Evolutionary conservation across 106 monocot genomes (phyloP).

Genomic region (Narthecium ossifragum): DNA sequence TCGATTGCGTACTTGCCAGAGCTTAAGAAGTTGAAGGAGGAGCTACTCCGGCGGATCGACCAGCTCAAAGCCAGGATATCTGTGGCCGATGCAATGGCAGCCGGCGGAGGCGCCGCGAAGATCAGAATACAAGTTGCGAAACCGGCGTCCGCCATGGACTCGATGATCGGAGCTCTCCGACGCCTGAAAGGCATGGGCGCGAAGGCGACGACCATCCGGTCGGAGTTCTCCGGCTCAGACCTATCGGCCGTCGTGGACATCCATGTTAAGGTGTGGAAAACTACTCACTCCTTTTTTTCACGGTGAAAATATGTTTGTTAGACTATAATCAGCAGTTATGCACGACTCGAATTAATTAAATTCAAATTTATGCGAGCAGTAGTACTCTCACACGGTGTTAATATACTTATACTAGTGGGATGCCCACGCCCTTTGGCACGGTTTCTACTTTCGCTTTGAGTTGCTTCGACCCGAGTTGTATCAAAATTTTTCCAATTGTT

Average conservation of each 20-base stretch:
- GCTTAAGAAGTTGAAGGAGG: slow-evolving; percentile 33
- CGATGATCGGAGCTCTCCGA: slow-evolving; percentile 16
- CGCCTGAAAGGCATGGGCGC: slow-evolving; percentile 20
- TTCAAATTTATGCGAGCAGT: too few relatives aligned
- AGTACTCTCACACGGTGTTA: too few relatives aligned
- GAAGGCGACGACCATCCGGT: slow-evolving; percentile 6
- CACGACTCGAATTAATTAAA: too few relatives aligned
- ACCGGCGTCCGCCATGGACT: slow-evolving; percentile 11
- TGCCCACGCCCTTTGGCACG: too few relatives aligned
- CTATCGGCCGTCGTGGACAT: background rate
- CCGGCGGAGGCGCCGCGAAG: background rate
- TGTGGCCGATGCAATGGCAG: background rate
- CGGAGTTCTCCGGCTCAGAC: slow-evolving; percentile 3
- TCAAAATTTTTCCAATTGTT: too few relatives aligned
- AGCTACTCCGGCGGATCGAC: slow-evolving; percentile 30
- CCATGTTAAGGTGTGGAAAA: too few relatives aligned
- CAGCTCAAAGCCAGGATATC: slow-evolving; percentile 24
- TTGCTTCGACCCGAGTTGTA: too few relatives aligned
- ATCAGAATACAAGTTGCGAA: slow-evolving; percentile 9
- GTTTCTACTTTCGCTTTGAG: too few relatives aligned
- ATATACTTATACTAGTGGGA: too few relatives aligned
- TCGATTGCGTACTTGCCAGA: slow-evolving; percentile 41
- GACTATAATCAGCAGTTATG: too few relatives aligned
- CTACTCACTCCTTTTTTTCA: too few relatives aligned
- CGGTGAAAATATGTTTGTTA: too few relatives aligned